These are phyloP conservation scores for Talaromyces verruculosus DNA, from an alignment of 2,329 filamentous ascomycete genomes.

Conservation along the genomic window DNA sequence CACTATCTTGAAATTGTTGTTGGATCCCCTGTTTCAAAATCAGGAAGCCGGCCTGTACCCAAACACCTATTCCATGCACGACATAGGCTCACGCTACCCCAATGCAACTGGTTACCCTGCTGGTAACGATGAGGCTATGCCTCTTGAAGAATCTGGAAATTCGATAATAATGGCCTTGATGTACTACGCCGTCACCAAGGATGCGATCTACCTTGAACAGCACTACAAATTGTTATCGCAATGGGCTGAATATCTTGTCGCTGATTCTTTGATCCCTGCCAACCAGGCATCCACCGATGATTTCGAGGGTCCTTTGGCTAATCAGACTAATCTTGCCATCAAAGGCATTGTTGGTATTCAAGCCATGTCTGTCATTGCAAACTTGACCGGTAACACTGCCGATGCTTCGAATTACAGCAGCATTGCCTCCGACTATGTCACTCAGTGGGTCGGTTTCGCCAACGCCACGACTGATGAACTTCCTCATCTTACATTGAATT, in stretches of 20 bases:
- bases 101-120: conserved; percentile 39
- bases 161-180: conserved; percentile 37
- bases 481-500: conserved; percentile 52
- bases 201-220: conserved; percentile 32
- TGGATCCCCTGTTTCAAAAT: conserved; percentile 44
- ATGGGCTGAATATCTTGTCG: conserved; percentile 40
- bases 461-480: conserved; percentile 43
- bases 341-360: conserved; percentile 62
- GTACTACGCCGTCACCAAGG: conserved; percentile 37
- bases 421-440: conserved; percentile 55
- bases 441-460: conserved; percentile 49
- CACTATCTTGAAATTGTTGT: conserved; percentile 40
- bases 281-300: conserved; percentile 43
- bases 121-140: conserved; percentile 37
- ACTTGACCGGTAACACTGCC: conserved; percentile 44
- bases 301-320: conserved; percentile 39
- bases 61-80: conserved; percentile 37
- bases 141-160: conserved; percentile 42
- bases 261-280: conserved; percentile 36
- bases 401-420: conserved; percentile 46
- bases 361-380: conserved; percentile 57
- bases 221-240: conserved; percentile 35
- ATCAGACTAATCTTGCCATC: conserved; percentile 60
- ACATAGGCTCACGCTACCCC: conserved; percentile 38
- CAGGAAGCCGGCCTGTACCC: conserved; percentile 36